Evolutionary conservation across 1,284 basidiomycete genomes (phyloP), one percentile per base, ranked within the genome.

Genomic region (Irpex sp.): DNA sequence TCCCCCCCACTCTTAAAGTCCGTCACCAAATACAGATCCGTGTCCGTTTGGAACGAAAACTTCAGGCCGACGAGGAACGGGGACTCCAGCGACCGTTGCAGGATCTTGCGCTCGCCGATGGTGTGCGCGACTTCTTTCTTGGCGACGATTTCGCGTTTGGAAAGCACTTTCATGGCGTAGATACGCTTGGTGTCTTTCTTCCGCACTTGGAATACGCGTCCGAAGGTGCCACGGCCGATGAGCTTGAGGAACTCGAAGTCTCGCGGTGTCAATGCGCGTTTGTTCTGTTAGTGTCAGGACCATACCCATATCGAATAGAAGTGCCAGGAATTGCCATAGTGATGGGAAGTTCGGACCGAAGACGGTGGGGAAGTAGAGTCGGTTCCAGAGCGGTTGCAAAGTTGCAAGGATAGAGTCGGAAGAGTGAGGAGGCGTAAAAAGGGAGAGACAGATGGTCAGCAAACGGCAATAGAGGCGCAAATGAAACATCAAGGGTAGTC

Each of bases 81-180:
- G 36, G 91, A 96, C 69, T 97, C 94, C 57, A 97, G 79, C 36
- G 93, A 96, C 62, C 94, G 87, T 76, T 99, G 96, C 21, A 99
- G 85, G 72, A 99, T 99, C 82, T 98, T 98, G 76, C 97, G 92
- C 78, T 99, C 97, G 71, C 97, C 97, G 68, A 99, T 98, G 13
- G 97, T 99, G 76, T 99, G 97, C 5, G 95, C 95, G 49, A 99
- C 95, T 77, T 99, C 97, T 78, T 99, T 99, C 83, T 98, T 99
- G 55, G 94, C 94, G 62, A 98, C 89, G 71, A 99, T 99, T 77
- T 99, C 97, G 79, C 94, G 95, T 81, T 99, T 99, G 46, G 93
- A 96, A 39, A 99, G 85, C 57, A 99, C 94, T 76, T 99, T 99
- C 97, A 99, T 99, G 61, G 97, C 97, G 79, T 98, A 99, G 79